Conservation (phyloP, 1,284 basidiomycete species). For the Cutaneotrichosporon daszewskae region DNA sequence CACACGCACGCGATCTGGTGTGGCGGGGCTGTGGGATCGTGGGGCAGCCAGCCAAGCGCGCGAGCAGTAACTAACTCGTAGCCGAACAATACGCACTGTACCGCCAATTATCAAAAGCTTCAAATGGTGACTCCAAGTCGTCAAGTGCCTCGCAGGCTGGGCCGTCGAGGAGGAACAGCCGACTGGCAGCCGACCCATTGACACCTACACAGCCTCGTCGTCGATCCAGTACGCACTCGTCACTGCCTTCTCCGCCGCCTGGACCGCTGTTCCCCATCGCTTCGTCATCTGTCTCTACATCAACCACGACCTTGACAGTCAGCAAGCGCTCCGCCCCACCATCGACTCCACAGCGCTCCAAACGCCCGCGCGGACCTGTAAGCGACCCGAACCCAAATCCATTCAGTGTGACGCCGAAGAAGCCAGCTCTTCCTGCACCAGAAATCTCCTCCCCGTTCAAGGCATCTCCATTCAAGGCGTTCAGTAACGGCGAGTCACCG, state of each 20-base stretch:
- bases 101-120: conserved; percentile 63
- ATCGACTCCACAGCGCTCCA: not conserved
- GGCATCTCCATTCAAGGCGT: not conserved
- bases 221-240: not conserved
- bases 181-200: not conserved
- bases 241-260: not conserved
- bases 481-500: conserved; percentile 21
- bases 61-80: conserved; percentile 47
- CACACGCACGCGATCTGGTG: not conserved
- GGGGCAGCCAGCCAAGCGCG: too few species aligned
- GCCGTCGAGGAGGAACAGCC: not conserved
- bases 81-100: conserved; percentile 76
- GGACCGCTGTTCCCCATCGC: not conserved
- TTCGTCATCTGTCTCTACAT: not conserved
- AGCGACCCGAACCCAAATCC: conserved; percentile 42
- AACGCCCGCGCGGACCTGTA: conserved; percentile 25
- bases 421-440: not conserved
- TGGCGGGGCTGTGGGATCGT: too few species aligned
- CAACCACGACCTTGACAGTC: not conserved
- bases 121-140: too few species aligned
- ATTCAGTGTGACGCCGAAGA: conserved; percentile 27
- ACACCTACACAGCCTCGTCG: conserved; percentile 1
- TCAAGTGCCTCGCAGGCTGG: not conserved
- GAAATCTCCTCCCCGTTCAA: not conserved
- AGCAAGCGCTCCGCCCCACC: not conserved